Evolutionary conservation across 2,329 filamentous ascomycete species (phyloP).

Genomic region (Alternaria tenuissima): DNA sequence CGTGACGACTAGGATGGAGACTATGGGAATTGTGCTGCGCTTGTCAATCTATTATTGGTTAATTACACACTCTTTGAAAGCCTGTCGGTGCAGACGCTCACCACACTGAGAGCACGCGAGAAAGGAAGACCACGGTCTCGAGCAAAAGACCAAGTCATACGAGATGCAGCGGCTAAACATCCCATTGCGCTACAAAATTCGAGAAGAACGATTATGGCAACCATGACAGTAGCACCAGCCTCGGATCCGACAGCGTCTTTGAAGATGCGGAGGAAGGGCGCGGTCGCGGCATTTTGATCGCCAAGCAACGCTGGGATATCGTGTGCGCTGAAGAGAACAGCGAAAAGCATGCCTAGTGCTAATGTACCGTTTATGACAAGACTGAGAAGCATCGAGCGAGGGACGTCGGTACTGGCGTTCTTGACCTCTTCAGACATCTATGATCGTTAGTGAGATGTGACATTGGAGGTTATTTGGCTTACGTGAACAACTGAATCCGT

Average conservation of each 20-base stretch:
- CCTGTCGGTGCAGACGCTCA: slow-evolving; percentile 13
- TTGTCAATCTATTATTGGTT: slow-evolving; percentile 40
- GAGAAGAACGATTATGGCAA: slow-evolving; percentile 52
- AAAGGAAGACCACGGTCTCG: slow-evolving; percentile 55
- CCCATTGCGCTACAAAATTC: slow-evolving; percentile 54
- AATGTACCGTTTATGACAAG: slow-evolving; percentile 53
- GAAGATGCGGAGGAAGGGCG: slow-evolving; percentile 63
- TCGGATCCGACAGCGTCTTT: slow-evolving; percentile 39
- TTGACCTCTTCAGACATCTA: slow-evolving; percentile 53
- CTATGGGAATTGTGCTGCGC: slow-evolving; percentile 53
- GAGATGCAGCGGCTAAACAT: slow-evolving; percentile 52
- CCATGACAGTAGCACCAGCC: slow-evolving; percentile 59
- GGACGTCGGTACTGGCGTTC: slow-evolving; percentile 48
- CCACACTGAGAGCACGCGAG: slow-evolving; percentile 39
- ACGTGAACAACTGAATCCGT: slow-evolving; percentile 52
- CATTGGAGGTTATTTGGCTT: slow-evolving; percentile 14
- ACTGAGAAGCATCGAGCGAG: slow-evolving; percentile 55
- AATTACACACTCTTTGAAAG: not conserved
- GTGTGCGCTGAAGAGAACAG: slow-evolving; percentile 52
- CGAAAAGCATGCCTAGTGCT: slow-evolving; percentile 53
- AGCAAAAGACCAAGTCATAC: slow-evolving; percentile 56
- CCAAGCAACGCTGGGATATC: slow-evolving; percentile 35
- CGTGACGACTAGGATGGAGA: slow-evolving; percentile 58
- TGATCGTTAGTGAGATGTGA: slow-evolving; percentile 8
- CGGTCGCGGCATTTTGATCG: slow-evolving; percentile 26